Conservation (phyloP, 2,329 filamentous ascomycete species). For the Beauveria sp. region DNA sequence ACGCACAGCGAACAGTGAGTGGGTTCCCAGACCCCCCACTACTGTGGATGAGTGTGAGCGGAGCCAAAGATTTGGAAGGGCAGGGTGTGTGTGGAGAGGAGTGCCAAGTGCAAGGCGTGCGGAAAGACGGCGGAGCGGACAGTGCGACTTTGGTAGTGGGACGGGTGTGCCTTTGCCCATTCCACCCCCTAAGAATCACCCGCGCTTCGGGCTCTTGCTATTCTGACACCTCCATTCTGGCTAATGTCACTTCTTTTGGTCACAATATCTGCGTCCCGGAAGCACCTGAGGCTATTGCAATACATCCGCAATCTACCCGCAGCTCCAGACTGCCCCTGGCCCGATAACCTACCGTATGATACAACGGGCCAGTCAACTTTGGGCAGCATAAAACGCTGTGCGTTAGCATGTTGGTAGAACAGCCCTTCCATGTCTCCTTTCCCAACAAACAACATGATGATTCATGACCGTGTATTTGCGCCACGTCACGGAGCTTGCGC, state of each 20-base stretch:
- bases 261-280: neutral
- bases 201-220: neutral
- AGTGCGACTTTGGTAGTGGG: neutral
- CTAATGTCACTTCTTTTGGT: neutral
- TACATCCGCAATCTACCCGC: neutral
- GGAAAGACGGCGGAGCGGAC: neutral
- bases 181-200: neutral
- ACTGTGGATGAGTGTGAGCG: neutral
- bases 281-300: neutral
- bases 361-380: neutral
- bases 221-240: neutral
- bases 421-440: neutral
- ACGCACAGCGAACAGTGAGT: conserved; percentile 7
- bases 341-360: neutral
- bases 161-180: neutral
- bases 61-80: conserved; percentile 10
- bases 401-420: neutral
- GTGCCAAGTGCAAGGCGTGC: neutral
- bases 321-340: neutral
- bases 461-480: neutral
- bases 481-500: neutral
- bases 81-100: neutral
- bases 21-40: neutral
- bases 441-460: neutral
- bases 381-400: neutral